Base-by-base conservation (phyloP, 495 filamentous ascomycete species). In the Aspergillus wentii region DNA sequence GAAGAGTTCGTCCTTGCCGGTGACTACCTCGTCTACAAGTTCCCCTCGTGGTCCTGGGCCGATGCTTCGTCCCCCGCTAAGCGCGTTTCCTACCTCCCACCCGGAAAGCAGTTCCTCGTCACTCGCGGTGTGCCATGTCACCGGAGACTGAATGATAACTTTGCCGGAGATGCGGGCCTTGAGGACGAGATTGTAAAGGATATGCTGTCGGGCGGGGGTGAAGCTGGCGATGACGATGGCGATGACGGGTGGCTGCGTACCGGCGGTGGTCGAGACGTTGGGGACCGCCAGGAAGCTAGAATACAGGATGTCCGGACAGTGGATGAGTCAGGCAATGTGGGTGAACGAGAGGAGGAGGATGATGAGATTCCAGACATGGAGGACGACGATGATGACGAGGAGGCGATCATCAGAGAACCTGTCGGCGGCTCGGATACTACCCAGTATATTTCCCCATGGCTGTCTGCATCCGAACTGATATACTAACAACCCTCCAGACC, bases 21-120 rank as follows among this genome's bases (percentile, higher is more conserved):
- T 48, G 92, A 99, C 68, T 99, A 96, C 63, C 84, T 99, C 26
- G 89, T 95, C 54, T 95, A 91, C 79, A 97, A 95, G 69, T 99
- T 99, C 64, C 92, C 92, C 5, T 92, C 91, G 30, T 99, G 92
- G 92, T 83, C 86, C n/a, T 99, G 92, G 92, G 78, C 80, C 40
- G 86, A 91, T 49, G 90, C 90, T 32, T 86, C 89, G 8, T 75
- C 76, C 14, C 75, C 81, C 2, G 69, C 77, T 20, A 85, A 88
- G 51, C 85, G 90, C 32, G 85, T 85, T 13, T 62, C 71, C 34
- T 85, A 95, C 52, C 82, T 99, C 1, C 92, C 92, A 3, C 67
- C 80, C 0, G 88, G 82, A 1, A 99, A 99, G 62, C 92, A 99
- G 75, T 99, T 86, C 50, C 75, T 99, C 9, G 86, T 97, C 2